Base-by-base conservation (phyloP, 176 grass and related monocot genomes). In the Miscanthus lutarioriparius region DNA sequence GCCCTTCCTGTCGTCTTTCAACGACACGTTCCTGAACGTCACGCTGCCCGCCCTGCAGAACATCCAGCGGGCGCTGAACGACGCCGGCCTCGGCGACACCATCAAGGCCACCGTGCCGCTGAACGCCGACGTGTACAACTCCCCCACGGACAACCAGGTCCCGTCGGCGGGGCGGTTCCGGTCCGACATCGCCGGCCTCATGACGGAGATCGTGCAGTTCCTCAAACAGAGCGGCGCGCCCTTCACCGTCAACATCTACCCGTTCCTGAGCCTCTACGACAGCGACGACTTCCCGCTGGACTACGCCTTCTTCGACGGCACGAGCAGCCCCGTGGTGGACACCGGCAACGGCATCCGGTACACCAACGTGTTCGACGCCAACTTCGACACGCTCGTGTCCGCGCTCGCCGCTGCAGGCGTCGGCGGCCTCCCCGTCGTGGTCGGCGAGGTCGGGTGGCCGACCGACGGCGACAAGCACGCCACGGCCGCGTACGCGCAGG, bases 221-320 rank as follows among this genome's bases (percentile, higher is more conserved):
- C 62, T 97, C 16, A 85, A 78, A 78, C 86, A 94, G 87, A 89
- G 37, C 15, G 90, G 95, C 65, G 90, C 92, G 25, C 92, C 95
- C 10, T 91, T 97, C 87, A 87, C 77, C 8, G 90, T 97, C 25
- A 97, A 97, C 90, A 94, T 97, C 75, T 97, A 97, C 88, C 95
- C 95, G 6, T 97, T 94, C 88, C 81, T 97, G 13, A 94, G 92
- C 78, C 72, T 97, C 30, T 91, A 94, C 56, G 80, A 2, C 43
- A 87, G 37, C 76, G 7, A n/a, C 53, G 23, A 54, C 58, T 97
- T 97, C 88, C 95, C 95, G 1, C 74, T 97, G 6, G 92, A 92
- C 10, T 97, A 79, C 71, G 95, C 90, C 32, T 97, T 97, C 89
- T 97, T 97, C 73, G 95, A 97, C 36, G 90, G 86, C 74, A 80